Percentiles rank a stretch among this genome's conserved stretches.
These are phyloP conservation scores for Cronartium ribicola DNA, from an alignment of 1,284 basidiomycete genomes.

Conservation along the genomic window DNA sequence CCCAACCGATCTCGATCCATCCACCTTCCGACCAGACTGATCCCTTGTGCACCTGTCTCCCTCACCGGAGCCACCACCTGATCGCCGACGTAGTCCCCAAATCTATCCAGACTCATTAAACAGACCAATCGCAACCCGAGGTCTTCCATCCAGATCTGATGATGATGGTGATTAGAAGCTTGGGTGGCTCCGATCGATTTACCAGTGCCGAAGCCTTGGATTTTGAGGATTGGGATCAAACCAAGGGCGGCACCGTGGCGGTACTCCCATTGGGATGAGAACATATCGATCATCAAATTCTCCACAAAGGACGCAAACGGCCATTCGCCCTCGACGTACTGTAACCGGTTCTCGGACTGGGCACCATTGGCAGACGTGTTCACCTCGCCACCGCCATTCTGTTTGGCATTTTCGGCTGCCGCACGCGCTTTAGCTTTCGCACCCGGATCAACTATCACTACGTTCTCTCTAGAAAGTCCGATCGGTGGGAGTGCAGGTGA, in stretches of 20 bases:
- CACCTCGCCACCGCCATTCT: conserved; percentile 44
- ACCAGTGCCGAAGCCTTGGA: conserved; percentile 76
- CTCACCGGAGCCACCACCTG: conserved; percentile 94
- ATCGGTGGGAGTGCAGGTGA: not conserved
- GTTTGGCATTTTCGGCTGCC: conserved; percentile 49
- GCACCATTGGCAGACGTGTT: conserved; percentile 34
- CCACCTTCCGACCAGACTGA: conserved; percentile 80
- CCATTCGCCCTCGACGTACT: conserved; percentile 66
- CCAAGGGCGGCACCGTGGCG: conserved; percentile 92
- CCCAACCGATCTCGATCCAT: conserved; percentile 62
- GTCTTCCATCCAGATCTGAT: conserved; percentile 83
- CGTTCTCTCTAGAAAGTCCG: conserved; percentile 31
- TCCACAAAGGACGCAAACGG: conserved; percentile 82
- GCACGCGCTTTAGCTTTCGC: conserved; percentile 50
- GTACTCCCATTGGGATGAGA: conserved; percentile 82
- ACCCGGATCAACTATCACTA: conserved; percentile 46
- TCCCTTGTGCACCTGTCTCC: conserved; percentile 90
- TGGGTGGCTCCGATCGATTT: conserved; percentile 58
- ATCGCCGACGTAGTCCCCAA: conserved; percentile 96
- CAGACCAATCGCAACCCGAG: conserved; percentile 80
- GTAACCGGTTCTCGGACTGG: conserved; percentile 16
- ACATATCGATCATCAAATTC: conserved; percentile 76
- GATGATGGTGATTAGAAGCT: conserved; percentile 63
- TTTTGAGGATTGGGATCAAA: conserved; percentile 78
- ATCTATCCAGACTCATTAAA: conserved; percentile 90